Base-by-base conservation (phyloP, 495 filamentous ascomycete genomes). In the Talaromyces ruber region DNA sequence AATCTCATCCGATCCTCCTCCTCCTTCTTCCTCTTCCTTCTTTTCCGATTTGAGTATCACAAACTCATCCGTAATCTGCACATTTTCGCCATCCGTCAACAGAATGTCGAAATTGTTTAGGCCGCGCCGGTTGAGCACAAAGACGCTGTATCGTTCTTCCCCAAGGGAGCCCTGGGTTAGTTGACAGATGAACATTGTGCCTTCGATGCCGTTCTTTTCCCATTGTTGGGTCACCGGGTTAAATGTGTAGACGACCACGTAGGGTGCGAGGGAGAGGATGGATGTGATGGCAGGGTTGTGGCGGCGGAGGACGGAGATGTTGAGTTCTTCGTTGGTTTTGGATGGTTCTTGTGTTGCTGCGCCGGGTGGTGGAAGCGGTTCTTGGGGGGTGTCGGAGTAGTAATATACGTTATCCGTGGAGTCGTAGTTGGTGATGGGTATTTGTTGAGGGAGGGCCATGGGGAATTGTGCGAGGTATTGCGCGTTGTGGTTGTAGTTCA, bases 191-290 rank as follows among this genome's bases (percentile, higher is more conserved):
- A 96, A 97, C 50, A 96, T 77, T 3, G 87, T 87, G 52, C 92
- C 92, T 72, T 95, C 91, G 16, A 90, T 76, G 39, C 82, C 86
- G 47, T 77, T 78, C 71, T 91, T 93, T 66, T 93, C 87, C 92
- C 92, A 97, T 61, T 78, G 72, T 56, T 80, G 70, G 4, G 81
- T 72, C 3, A 77, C 72, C 22, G 83, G 79, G 43, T 76, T 80
- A 75, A 93, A 93, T 66, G 78, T 76, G 77, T 96, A 97, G 59
- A 96, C 80, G 8, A 91, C 87, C 51, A 86, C 86, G 70, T 90
- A 92, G 26, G 88, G 86, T 21, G 90, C 90, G 63, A 92, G 87
- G 57, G 84, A 86, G 55, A 89, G 74, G 66, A 97, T 88, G 47
- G 77, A 76, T 50, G 72, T 77, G 63, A 93, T 82, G 62, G 74